Percentiles rank a stretch among this genome's conserved stretches.
Evolutionary conservation across 192 early-diverging fungal genomes (phyloP).

Genomic region (Tieghemiomyces parasiticus): DNA sequence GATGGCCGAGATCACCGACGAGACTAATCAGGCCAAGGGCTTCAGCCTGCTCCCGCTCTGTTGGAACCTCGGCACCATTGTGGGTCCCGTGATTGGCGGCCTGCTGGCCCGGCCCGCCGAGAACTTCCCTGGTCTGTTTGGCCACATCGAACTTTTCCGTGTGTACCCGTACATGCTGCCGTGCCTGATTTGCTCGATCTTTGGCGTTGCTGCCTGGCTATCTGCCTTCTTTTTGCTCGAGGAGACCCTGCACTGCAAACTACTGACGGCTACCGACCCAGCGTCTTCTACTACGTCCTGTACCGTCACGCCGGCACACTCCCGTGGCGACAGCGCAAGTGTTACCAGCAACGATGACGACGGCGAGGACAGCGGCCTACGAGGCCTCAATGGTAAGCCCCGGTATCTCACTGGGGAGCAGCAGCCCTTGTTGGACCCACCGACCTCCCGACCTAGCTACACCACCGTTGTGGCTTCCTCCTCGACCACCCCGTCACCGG

Average conservation of each 20-base stretch:
- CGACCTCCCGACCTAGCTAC: neutral
- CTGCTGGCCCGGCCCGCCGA: conserved; percentile 59
- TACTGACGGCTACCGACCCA: neutral
- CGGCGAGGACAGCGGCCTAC: neutral
- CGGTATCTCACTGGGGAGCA: neutral
- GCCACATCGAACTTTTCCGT: conserved; percentile 35
- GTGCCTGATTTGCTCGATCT: conserved; percentile 44
- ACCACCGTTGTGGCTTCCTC: conserved; percentile 1
- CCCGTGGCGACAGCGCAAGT: neutral
- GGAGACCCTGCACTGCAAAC: conserved; percentile 30
- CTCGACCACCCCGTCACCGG: neutral
- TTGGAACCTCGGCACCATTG: conserved; percentile 45
- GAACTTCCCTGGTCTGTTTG: conserved; percentile 44
- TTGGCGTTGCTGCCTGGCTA: conserved; percentile 44
- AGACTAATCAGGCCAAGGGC: conserved; percentile 55
- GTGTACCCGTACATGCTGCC: conserved; percentile 72
- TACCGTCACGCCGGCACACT: neutral
- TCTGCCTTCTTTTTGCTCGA: conserved; percentile 44
- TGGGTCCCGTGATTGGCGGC: conserved; percentile 63
- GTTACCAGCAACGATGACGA: conserved; percentile 3
- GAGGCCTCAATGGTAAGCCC: neutral
- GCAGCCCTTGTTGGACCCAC: neutral
- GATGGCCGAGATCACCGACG: conserved; percentile 72
- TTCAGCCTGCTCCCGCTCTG: conserved; percentile 60
- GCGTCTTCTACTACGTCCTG: neutral